phyloP scores from a whole-genome alignment of 148 eudicot species.

The Chenopodium quinoa region DNA sequence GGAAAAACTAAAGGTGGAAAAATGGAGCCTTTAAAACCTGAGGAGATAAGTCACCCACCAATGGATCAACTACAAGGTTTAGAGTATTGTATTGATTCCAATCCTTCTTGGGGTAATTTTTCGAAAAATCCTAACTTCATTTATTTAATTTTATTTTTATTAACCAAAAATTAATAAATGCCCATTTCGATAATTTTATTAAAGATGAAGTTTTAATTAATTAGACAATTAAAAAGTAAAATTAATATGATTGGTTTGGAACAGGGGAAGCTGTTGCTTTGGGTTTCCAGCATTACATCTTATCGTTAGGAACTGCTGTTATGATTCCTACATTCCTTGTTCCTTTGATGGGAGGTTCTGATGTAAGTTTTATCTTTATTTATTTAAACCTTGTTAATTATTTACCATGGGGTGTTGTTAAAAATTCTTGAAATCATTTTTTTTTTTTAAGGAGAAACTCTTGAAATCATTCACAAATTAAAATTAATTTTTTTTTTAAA shows the following conservation, averaged over 20 bases:
- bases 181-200: too few relatives aligned
- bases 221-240: too few relatives aligned
- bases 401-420: background rate
- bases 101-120: constrained; percentile 88
- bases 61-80: constrained; percentile 95
- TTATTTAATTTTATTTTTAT: background rate
- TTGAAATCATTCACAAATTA: too few relatives aligned
- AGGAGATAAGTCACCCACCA: constrained; percentile 84
- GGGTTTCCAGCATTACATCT: constrained; percentile 92
- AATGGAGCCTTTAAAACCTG: constrained; percentile 74
- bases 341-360: constrained; percentile 83
- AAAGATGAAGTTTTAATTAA: too few relatives aligned
- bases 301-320: constrained; percentile 87
- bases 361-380: constrained; percentile 47
- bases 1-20: too few relatives aligned
- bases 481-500: too few relatives aligned
- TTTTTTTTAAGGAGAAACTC: too few relatives aligned
- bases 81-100: constrained; percentile 96
- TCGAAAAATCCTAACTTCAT: constrained; percentile 2
- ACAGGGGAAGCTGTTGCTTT: constrained; percentile 84
- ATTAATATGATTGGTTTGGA: constrained; percentile 14
- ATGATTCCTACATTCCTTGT: constrained; percentile 92
- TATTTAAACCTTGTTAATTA: background rate
- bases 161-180: too few relatives aligned
- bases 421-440: background rate